phyloP scores from a whole-genome alignment of 2,329 filamentous ascomycete species.

The Penicillium sp. region DNA sequence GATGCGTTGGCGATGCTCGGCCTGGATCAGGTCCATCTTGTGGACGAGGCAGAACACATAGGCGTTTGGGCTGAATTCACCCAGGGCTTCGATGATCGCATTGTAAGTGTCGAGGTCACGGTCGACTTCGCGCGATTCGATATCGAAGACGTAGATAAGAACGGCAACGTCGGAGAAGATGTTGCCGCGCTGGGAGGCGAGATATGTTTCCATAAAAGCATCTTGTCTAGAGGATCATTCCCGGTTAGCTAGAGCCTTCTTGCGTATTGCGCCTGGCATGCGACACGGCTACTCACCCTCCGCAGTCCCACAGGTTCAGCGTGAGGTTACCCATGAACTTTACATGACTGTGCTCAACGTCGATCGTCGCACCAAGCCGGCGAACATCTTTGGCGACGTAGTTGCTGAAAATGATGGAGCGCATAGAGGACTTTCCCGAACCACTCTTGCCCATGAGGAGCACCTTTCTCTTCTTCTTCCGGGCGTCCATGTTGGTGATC shows the following conservation, averaged over 20 bases:
- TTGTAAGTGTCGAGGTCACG: constrained; percentile 91
- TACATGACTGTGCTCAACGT: constrained; percentile 97
- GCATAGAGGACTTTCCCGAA: constrained; percentile 97
- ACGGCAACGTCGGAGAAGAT: constrained; percentile 97
- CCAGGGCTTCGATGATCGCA: constrained; percentile 82
- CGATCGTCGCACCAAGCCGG: constrained; percentile 90
- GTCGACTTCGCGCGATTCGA: constrained; percentile 92
- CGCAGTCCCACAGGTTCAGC: constrained; percentile 97
- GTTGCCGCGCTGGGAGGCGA: constrained; percentile 90
- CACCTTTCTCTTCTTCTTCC: constrained; percentile 80
- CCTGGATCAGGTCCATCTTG: constrained; percentile 96
- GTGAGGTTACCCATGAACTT: constrained; percentile 98
- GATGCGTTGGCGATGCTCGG: constrained; percentile 73
- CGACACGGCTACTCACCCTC: constrained; percentile 61
- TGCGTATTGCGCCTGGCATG: not conserved
- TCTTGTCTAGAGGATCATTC: constrained; percentile 69
- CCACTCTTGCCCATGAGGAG: constrained; percentile 93
- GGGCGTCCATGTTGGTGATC: constrained; percentile 42
- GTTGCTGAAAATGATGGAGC: constrained; percentile 98
- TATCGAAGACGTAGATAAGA: constrained; percentile 98
- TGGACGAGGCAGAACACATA: constrained; percentile 94
- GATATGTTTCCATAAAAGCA: constrained; percentile 98
- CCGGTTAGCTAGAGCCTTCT: not conserved
- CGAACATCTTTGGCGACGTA: constrained; percentile 96
- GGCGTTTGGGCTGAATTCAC: constrained; percentile 78